A percentile compares a stretch with the other conserved stretches of the same genome.
Evolutionary conservation across 1,284 basidiomycete genomes (phyloP).

Genomic region (Stereum hirsutum): DNA sequence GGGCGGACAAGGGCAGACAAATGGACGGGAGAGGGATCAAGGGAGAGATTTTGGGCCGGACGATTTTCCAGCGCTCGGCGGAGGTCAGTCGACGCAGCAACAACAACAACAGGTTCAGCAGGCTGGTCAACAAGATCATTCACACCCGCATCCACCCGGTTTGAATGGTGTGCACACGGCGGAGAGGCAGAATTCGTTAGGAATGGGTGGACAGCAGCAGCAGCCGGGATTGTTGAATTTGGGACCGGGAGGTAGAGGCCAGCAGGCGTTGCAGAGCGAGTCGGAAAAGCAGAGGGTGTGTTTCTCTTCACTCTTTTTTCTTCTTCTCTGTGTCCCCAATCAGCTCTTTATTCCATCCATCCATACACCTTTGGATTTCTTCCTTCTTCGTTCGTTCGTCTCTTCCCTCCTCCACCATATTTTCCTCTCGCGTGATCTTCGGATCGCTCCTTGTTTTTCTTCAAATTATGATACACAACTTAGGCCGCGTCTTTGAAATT

Average conservation of each 20-base stretch:
- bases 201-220: conserved; percentile 31
- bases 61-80: conserved; percentile 77
- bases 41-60: conserved; percentile 69
- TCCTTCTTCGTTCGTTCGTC: not conserved
- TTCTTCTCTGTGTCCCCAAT: conserved; percentile 9
- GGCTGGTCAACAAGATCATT: conserved; percentile 20
- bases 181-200: conserved; percentile 23
- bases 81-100: conserved; percentile 29
- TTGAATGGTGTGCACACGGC: conserved; percentile 56
- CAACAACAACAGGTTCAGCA: conserved; percentile 29
- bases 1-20: conserved; percentile 8
- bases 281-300: conserved; percentile 63
- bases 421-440: not conserved
- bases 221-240: conserved; percentile 64
- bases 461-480: too few species aligned
- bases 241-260: conserved; percentile 33
- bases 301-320: too few species aligned
- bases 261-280: conserved; percentile 55
- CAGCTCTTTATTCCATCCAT: too few species aligned
- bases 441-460: too few species aligned
- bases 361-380: conserved; percentile 3
- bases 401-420: not conserved
- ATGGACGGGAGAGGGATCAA: conserved; percentile 30
- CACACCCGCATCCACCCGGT: conserved; percentile 53
- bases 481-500: not conserved